Evolutionary conservation across 108 stramenopile species (phyloP), one percentile per base, ranked within the genome.

Genomic region (Epithemia pelagica): DNA sequence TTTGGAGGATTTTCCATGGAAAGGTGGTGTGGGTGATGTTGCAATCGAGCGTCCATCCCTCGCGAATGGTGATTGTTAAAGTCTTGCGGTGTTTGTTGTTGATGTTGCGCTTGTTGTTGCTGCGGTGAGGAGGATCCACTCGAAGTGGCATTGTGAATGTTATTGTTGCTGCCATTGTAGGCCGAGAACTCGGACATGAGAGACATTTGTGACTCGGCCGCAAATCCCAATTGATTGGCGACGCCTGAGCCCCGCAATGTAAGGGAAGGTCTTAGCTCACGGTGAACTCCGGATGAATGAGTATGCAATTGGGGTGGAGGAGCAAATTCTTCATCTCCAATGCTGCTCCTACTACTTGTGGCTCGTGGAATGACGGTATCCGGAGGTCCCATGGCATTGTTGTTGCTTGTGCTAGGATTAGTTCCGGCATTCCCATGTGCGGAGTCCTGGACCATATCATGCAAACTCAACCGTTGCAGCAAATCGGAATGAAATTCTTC

Each of bases 111-210:
- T n/a, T 65, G 64, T 31, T 58, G 64, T 31, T 65, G 64, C 21
- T 53, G 27, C 52, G 24, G 61, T 5, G 21, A 61, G 30, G 30
- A 32, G 15, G n/a, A 15, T 15, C 37, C 37, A 46, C 37, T 15
- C n/a, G n/a, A n/a, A n/a, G n/a, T n/a, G n/a, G n/a, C n/a, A n/a
- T n/a, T n/a, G n/a, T n/a, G n/a, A n/a, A n/a, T n/a, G n/a, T n/a
- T n/a, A n/a, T n/a, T n/a, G 15, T 46, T 46, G 25, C 53, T 24
- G 28, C 55, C 31, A 23, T 65, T 66, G 62, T 32, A 73, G 22
- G 62, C 56, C 19, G 75, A 76, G 46, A 73, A 60, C 10, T 78
- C 68, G 1, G 78, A 78, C 69, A 74, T 59, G 23, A 74, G 23
- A 53, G 68, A 70, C 8, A 68, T 31, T 32, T 54, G 72, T 15